Conservation (phyloP, 306 rosid species). For the Prunus fruticosa region DNA sequence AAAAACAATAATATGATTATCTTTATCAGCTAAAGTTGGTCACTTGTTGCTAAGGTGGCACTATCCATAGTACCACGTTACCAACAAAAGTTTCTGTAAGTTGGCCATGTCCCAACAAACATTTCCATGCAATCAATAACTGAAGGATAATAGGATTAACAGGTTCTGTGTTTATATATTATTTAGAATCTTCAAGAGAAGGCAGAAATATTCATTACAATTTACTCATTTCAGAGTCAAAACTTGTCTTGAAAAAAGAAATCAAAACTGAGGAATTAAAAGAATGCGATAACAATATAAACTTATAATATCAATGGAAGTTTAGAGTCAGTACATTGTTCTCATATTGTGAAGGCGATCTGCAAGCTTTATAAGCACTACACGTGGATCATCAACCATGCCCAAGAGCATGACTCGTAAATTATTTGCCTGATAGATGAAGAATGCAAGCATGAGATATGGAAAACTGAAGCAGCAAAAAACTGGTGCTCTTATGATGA, state of each 20-base stretch:
- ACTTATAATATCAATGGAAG: conserved; percentile 11
- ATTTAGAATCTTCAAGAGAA: background rate
- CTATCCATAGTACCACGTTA: background rate
- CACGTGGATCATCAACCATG: conserved; percentile 99
- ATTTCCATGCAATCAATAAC: background rate
- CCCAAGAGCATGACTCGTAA: conserved; percentile 95
- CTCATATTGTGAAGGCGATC: conserved; percentile 99
- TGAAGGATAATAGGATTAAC: background rate
- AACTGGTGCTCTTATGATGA: conserved; percentile 4
- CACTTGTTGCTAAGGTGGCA: background rate
- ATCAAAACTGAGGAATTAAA: background rate
- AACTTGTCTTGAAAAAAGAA: background rate
- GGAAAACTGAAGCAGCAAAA: conserved; percentile 28
- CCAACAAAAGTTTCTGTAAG: background rate
- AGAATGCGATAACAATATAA: background rate
- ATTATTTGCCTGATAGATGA: conserved; percentile 73
- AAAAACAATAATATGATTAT: too few species aligned
- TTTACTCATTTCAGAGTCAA: background rate
- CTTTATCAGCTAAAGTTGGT: background rate
- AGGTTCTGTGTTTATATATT: background rate
- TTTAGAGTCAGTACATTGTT: conserved; percentile 69
- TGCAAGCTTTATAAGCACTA: conserved; percentile 97
- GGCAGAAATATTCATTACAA: background rate
- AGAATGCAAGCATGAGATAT: conserved; percentile 36
- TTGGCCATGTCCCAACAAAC: background rate